These are phyloP conservation scores for Metarhizium guizhouense DNA, from an alignment of 2,329 filamentous ascomycete genomes.

Conservation along the genomic window DNA sequence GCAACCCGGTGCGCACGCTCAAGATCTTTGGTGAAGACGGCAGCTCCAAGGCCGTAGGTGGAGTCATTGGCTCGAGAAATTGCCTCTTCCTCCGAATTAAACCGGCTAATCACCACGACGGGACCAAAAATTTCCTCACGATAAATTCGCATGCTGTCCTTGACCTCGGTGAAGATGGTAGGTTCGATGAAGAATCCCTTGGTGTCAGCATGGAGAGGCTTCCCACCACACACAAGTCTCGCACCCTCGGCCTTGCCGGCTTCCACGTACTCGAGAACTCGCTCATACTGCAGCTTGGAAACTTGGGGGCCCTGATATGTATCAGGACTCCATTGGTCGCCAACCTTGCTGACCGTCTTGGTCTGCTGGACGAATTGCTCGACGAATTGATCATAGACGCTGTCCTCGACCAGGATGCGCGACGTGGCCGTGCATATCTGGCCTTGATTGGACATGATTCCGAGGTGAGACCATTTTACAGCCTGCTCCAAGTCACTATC, in stretches of 20 bases:
- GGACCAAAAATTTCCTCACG: constrained; percentile 83
- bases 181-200: constrained; percentile 38
- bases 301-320: constrained; percentile 71
- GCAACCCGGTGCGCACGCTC: constrained; percentile 69
- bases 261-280: constrained; percentile 61
- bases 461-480: constrained; percentile 62
- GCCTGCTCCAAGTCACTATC: constrained; percentile 64
- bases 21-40: constrained; percentile 67
- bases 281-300: constrained; percentile 60
- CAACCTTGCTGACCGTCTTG: constrained; percentile 51
- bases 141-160: constrained; percentile 39
- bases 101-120: constrained; percentile 70
- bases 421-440: constrained; percentile 53
- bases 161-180: constrained; percentile 34
- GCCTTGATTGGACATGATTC: constrained; percentile 51
- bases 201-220: constrained; percentile 46
- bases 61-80: constrained; percentile 63
- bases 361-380: constrained; percentile 50
- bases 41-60: constrained; percentile 68
- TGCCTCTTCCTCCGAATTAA: constrained; percentile 67
- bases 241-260: constrained; percentile 51
- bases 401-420: constrained; percentile 54
- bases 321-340: constrained; percentile 58
- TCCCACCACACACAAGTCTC: constrained; percentile 41
- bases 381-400: constrained; percentile 54